Percentiles rank a stretch among this genome's conserved stretches.
Conservation (phyloP, 345 rosid genomes). For the Ricinus communis region DNA sequence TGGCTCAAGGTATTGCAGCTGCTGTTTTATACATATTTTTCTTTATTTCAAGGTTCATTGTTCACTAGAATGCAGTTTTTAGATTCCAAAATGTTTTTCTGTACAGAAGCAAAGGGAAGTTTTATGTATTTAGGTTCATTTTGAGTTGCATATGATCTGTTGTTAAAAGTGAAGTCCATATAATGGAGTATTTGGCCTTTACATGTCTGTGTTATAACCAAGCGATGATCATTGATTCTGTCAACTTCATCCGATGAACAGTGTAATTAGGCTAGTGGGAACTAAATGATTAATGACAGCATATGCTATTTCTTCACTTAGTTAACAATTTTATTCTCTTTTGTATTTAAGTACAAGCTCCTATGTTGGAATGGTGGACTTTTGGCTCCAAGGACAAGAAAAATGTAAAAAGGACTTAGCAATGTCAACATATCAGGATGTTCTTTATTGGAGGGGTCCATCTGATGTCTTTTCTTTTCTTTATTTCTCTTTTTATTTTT, state of each 20-base stretch:
- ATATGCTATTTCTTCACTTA: neutral
- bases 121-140: too few relatives aligned
- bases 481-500: conserved; percentile 10
- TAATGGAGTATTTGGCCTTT: neutral
- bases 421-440: conserved; percentile 46
- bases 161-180: neutral
- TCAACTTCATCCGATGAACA: conserved; percentile 6
- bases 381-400: conserved; percentile 25
- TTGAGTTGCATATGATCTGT: neutral
- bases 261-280: conserved; percentile 10
- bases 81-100: neutral
- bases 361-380: conserved; percentile 25
- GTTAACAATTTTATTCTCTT: conserved; percentile 13
- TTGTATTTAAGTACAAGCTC: conserved; percentile 14
- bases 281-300: conserved; percentile 16
- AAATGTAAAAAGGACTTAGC: conserved; percentile 14
- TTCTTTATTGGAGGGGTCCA: conserved; percentile 39
- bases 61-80: neutral
- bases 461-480: conserved; percentile 27
- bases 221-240: conserved; percentile 1
- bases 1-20: conserved; percentile 42
- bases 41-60: neutral
- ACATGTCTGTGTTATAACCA: neutral
- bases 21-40: neutral
- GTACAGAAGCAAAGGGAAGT: neutral